A percentile compares a stretch with the other conserved stretches of the same genome.
These are phyloP conservation scores for Odontarrhena argentea DNA, from an alignment of 345 rosid species.

Conservation along the genomic window DNA sequence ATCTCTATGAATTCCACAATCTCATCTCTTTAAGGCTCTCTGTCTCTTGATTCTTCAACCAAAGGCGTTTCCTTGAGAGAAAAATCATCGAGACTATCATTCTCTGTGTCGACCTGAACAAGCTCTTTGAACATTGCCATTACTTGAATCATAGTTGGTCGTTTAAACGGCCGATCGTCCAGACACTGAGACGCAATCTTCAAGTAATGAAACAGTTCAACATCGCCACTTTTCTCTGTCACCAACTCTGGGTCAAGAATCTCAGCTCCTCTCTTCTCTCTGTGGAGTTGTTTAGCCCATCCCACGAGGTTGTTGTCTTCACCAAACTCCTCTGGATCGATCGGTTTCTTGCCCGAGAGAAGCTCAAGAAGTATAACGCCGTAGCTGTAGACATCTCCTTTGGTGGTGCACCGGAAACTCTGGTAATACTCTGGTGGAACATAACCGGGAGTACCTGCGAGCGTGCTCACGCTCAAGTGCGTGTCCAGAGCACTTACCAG, in stretches of 20 bases:
- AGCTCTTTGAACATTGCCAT: slow-evolving; percentile 74
- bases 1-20: slow-evolving; percentile 4
- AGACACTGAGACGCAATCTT: slow-evolving; percentile 73
- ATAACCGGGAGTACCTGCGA: slow-evolving; percentile 94
- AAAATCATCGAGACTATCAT: slow-evolving; percentile 45
- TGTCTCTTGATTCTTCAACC: slow-evolving; percentile 38
- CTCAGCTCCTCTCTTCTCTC: slow-evolving; percentile 55
- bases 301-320: slow-evolving; percentile 93
- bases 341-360: slow-evolving; percentile 83
- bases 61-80: slow-evolving; percentile 38
- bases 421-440: slow-evolving; percentile 99
- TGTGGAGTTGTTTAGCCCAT: slow-evolving; percentile 91
- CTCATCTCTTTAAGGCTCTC: slow-evolving; percentile 19
- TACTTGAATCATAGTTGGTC: slow-evolving; percentile 90
- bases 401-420: slow-evolving; percentile 78
- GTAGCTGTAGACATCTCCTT: slow-evolving; percentile 91
- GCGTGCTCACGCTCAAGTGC: slow-evolving; percentile 89
- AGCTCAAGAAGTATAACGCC: slow-evolving; percentile 91
- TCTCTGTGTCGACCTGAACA: slow-evolving; percentile 64
- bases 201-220: slow-evolving; percentile 73
- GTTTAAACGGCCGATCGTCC: slow-evolving; percentile 64
- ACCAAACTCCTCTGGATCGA: slow-evolving; percentile 86
- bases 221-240: slow-evolving; percentile 65
- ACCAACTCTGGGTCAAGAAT: slow-evolving; percentile 73
- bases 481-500: slow-evolving; percentile 84